Evolutionary conservation across 1,139 yeast genomes (phyloP), one percentile per base, ranked within the genome.

Genomic region (Yamadazyma sp.): DNA sequence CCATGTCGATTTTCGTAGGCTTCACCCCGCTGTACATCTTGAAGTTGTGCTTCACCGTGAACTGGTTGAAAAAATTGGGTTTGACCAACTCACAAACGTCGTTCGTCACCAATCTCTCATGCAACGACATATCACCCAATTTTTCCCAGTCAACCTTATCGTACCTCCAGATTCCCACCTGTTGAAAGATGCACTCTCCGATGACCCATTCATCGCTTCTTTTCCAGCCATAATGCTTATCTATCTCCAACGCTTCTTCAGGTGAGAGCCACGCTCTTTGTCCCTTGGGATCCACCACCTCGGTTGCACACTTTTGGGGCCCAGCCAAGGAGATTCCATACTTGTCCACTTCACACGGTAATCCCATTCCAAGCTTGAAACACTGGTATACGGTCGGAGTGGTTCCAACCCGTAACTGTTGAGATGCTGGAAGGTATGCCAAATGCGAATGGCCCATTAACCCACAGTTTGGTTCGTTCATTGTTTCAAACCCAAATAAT

Each of bases 381-480:
- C 80, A 57, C 54, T 85, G 81, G 39, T 73, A 76, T 0, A 76
- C 76, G 0, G 86, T 80, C 0, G 94, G 92, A 0, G 86, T 77
- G 0, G 86, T 77, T 2, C 86, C 86, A 0, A 83, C 67, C 35
- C 82, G 68, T 35, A 84, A 62, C 40, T 79, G 79, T 47, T 82
- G 83, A 13, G 60, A 57, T 6, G 64, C 65, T 0, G 89, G 84
- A 15, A 79, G 51, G 2, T 51, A 45, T 3, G 61, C 64, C 34
- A 84, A 56, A 52, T 80, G 63, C 1, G 61, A 61, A 36, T 70
- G 70, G 0, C 87, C 88, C 35, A 80, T 67, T 39, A 77, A 68
- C 0, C 94, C 92, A 39, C 64, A 53, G 50, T 80, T 85, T 2
- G 97, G 97, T 57, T 90, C 98, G 57, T 90, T 90, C 67, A 90